Evolutionary conservation across 352 stramenopile genomes (phyloP).

Genomic region (Thalassiosira livingstoniorum): DNA sequence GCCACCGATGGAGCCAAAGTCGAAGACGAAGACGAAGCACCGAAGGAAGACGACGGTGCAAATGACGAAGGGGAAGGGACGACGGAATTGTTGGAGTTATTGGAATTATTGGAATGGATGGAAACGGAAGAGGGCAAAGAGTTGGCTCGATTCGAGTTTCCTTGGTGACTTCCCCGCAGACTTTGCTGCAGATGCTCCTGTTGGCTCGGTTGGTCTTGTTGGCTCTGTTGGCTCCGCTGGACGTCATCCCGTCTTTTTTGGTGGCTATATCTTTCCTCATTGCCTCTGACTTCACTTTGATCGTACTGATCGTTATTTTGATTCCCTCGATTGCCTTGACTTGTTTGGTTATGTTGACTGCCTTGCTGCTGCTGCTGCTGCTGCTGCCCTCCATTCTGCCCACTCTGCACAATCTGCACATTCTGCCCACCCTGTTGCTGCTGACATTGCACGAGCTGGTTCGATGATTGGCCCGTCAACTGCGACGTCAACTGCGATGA

Average conservation of each 20-base stretch:
- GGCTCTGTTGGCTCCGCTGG: neutral
- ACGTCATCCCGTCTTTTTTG: neutral
- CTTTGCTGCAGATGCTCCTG: neutral
- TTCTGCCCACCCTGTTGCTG: neutral
- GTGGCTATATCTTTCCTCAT: neutral
- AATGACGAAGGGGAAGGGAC: too few relatives aligned
- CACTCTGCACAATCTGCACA: neutral
- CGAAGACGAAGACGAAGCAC: neutral
- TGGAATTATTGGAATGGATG: too few relatives aligned
- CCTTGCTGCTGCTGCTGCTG: constrained; percentile 6
- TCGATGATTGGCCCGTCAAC: too few relatives aligned
- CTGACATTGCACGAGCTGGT: neutral
- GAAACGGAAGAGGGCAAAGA: too few relatives aligned
- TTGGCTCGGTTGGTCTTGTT: neutral
- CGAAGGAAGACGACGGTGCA: neutral
- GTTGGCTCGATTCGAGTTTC: too few relatives aligned
- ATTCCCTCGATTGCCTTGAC: neutral
- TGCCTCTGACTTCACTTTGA: neutral
- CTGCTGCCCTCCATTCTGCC: neutral
- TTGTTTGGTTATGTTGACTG: neutral
- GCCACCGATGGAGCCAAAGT: neutral
- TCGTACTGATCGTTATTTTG: neutral
- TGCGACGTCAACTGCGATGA: too few relatives aligned
- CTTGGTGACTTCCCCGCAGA: too few relatives aligned
- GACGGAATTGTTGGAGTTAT: neutral